Evolutionary conservation across 2,329 filamentous ascomycete genomes (phyloP).

Genomic region (Ophiognomonia clavigignenti-juglandacearum): DNA sequence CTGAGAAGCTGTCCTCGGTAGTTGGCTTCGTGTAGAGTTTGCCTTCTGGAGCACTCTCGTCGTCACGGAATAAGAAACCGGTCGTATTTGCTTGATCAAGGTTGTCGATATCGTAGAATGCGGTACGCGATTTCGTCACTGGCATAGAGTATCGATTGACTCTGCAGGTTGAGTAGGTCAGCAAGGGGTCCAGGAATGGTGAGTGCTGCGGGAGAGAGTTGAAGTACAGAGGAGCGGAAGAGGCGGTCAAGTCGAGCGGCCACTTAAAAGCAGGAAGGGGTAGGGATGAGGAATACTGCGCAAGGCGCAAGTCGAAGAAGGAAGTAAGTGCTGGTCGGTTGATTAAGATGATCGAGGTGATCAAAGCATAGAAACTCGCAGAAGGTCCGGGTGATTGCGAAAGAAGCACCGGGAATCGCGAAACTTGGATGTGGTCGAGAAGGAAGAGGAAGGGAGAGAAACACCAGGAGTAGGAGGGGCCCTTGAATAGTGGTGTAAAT

Average conservation of each 20-base stretch:
- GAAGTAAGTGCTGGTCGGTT: not conserved
- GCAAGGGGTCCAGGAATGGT: not conserved
- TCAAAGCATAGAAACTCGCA: too few relatives aligned
- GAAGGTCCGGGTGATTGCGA: not conserved
- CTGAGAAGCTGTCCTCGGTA: constrained; percentile 82
- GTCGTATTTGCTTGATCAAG: constrained; percentile 82
- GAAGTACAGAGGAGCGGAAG: not conserved
- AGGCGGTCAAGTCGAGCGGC: too few relatives aligned
- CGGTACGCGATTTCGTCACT: constrained; percentile 65
- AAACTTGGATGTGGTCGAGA: too few relatives aligned
- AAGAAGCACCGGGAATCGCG: too few relatives aligned
- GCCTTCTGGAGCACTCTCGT: constrained; percentile 60
- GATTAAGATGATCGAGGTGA: not conserved
- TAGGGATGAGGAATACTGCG: not conserved
- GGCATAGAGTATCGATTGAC: constrained; percentile 93
- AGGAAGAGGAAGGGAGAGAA: too few relatives aligned
- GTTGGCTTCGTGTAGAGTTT: constrained; percentile 67
- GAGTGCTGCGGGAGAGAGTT: not conserved
- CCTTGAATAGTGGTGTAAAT: too few relatives aligned
- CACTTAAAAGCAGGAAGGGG: not conserved
- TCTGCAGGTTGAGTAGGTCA: constrained; percentile 36
- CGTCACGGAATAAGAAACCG: constrained; percentile 80
- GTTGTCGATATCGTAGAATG: constrained; percentile 57
- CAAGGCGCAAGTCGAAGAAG: not conserved
- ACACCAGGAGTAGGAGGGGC: too few relatives aligned